phyloP scores from a whole-genome alignment of 2,329 filamentous ascomycete genomes.

The Epichloe typhina region DNA sequence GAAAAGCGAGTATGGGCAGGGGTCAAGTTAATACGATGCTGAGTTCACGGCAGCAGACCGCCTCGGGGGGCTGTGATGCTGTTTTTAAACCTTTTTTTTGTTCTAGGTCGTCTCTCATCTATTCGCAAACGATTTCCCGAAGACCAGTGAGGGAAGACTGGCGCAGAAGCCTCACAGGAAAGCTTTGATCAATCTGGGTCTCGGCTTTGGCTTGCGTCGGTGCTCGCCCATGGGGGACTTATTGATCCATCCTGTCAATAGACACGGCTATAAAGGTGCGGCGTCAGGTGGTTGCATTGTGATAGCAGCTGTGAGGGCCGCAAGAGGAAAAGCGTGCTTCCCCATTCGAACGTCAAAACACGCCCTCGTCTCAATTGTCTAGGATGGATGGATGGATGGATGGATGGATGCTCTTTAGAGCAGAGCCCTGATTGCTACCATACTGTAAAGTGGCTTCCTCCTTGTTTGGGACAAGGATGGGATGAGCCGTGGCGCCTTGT shows the following conservation, averaged over 20 bases:
- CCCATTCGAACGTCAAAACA: not conserved
- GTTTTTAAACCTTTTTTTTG: not conserved
- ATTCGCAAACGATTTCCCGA: not conserved
- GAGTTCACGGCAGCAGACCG: not conserved
- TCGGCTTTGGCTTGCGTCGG: not conserved
- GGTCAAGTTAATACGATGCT: not conserved
- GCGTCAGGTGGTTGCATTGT: not conserved
- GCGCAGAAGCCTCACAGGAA: not conserved
- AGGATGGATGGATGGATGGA: no score
- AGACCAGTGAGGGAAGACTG: not conserved
- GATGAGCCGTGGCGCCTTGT: not conserved
- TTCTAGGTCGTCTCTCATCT: not conserved
- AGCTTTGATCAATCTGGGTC: not conserved
- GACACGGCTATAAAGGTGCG: not conserved
- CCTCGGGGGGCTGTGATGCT: not conserved
- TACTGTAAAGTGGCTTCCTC: no score
- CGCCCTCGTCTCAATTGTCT: no score
- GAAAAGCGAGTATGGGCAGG: not conserved
- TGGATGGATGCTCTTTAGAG: no score
- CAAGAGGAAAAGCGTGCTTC: not conserved
- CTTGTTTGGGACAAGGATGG: not conserved
- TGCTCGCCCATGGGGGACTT: not conserved
- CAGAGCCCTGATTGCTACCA: no score
- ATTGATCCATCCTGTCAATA: slow-evolving; percentile 2
- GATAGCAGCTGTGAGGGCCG: not conserved